phyloP scores from a whole-genome alignment of 1,284 basidiomycete genomes.

The Irpex sp. region DNA sequence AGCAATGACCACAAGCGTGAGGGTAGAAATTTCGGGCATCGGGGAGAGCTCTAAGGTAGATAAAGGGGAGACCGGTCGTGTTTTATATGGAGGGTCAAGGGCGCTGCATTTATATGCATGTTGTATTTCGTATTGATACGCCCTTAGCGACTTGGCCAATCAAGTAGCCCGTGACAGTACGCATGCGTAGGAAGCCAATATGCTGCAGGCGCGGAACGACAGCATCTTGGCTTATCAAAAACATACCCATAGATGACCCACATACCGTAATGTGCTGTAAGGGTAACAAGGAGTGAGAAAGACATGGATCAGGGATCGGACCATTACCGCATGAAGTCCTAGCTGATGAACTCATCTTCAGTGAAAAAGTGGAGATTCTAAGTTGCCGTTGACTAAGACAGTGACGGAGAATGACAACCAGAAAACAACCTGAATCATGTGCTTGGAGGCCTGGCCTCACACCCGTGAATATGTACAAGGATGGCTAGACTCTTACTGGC shows the following conservation, averaged over 20 bases:
- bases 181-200: neutral
- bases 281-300: neutral
- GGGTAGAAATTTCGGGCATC: neutral
- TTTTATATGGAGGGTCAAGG: neutral
- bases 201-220: neutral
- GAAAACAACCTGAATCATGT: neutral
- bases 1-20: neutral
- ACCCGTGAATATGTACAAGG: neutral
- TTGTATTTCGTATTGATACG: neutral
- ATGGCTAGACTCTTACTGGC: neutral
- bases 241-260: neutral
- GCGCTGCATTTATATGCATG: neutral
- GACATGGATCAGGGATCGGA: neutral
- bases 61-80: neutral
- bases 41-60: neutral
- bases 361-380: neutral
- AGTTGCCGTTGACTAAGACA: neutral
- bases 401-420: neutral
- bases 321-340: neutral
- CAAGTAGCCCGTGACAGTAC: neutral
- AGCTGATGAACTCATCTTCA: neutral
- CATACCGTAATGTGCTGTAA: neutral
- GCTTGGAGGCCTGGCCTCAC: neutral
- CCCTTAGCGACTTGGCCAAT: neutral
- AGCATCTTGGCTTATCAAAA: neutral